A percentile compares a stretch with the other conserved stretches of the same genome.
Conservation (phyloP, 345 rosid genomes). For the Pelargonium nanum region DNA sequence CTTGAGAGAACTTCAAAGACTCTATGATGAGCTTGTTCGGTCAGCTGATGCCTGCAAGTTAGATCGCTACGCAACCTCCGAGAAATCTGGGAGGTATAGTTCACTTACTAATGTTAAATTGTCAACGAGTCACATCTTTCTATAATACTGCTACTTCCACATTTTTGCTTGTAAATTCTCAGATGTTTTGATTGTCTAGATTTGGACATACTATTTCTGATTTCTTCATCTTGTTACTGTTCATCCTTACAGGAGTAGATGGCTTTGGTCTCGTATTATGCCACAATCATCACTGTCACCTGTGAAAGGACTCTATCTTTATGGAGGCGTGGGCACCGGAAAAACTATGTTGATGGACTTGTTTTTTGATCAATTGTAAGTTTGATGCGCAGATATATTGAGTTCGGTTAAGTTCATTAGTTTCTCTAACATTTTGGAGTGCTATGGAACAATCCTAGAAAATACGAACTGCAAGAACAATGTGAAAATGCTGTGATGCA, state of each 20-base stretch:
- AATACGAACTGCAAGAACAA: neutral
- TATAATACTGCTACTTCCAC: constrained; percentile 4
- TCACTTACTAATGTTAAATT: neutral
- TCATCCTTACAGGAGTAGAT: constrained; percentile 59
- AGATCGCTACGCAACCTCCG: constrained; percentile 85
- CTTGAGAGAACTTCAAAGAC: constrained; percentile 79
- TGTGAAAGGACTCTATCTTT: constrained; percentile 81
- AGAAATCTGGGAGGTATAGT: constrained; percentile 58
- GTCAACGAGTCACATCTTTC: neutral
- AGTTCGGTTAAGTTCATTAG: neutral
- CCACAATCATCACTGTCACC: constrained; percentile 71
- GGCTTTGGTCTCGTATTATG: constrained; percentile 89
- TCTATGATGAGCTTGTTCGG: constrained; percentile 69
- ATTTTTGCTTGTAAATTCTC: neutral
- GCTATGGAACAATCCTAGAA: neutral
- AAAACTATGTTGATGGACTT: constrained; percentile 99
- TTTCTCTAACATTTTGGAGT: neutral
- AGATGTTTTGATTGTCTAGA: neutral
- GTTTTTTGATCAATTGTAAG: constrained; percentile 79
- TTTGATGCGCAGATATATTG: constrained; percentile 9
- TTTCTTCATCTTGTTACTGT: constrained; percentile 1
- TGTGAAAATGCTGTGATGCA: neutral
- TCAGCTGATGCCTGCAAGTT: constrained; percentile 71
- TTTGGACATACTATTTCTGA: too few species aligned
- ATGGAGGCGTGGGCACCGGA: constrained; percentile 97